Evolutionary conservation across 441 rosid genomes (phyloP), one percentile per base, ranked within the genome.

Genomic region (Melastoma candidum): DNA sequence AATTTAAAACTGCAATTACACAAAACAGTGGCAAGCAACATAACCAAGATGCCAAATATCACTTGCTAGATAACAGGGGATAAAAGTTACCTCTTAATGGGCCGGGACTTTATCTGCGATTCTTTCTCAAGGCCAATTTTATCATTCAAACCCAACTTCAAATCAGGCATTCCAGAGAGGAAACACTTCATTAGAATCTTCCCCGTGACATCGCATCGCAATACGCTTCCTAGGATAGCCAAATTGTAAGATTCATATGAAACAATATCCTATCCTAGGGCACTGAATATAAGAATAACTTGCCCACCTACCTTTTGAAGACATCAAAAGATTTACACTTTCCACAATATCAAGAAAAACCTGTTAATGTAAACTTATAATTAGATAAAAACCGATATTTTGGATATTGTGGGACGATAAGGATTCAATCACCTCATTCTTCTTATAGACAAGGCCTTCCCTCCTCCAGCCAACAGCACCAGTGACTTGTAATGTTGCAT

Each of bases 401-500:
- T 45, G 0, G 52, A 13, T 57, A 50, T 44, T 58, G 51, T 60
- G 26, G 12, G 27, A 22, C 49, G 51, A 26, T 5, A 51, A 59
- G 45, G 12, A 44, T 46, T 59, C 52, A 49, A 29, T 70, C 66
- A 86, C 99, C 90, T 93, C 99, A 68, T 93, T 89, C 79, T 93
- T 89, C 65, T 93, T 93, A 70, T 93, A 89, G 67, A 58, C 70
- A 70, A 89, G 97, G 48, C 97, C 99, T 78, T 93, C 99, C 71
- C 99, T 89, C 58, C 99, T 83, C 97, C 97, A 93, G 56, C 99
- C 99, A 69, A 93, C 97, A 62, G 97, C 97, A 68, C 99, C 97
- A 0, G 99, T 93, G 68, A 93, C 99, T 93, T 93, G 99, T 68
- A 93, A 73, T 26, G 99, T 93, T 48, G 99, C 99, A 79, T 93